phyloP scores from a whole-genome alignment of 768 basidiomycete genomes.

The Collybiopsis luxurians region DNA sequence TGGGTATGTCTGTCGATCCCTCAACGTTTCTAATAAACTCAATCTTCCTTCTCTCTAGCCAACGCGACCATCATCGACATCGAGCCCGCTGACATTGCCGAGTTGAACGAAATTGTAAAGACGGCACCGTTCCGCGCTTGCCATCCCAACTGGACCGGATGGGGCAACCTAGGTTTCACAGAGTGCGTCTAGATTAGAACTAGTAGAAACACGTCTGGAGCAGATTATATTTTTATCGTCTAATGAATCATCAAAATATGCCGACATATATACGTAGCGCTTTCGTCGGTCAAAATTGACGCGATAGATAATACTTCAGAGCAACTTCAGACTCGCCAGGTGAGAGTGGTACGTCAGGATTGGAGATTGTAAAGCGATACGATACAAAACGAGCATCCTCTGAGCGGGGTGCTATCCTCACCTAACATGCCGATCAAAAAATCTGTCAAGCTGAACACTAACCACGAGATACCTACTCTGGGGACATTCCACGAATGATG shows the following conservation, averaged over 20 bases:
- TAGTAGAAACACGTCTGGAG: too few relatives aligned
- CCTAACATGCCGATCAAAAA: constrained; percentile 45
- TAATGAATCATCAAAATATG: too few relatives aligned
- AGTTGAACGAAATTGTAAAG: constrained; percentile 60
- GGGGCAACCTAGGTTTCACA: constrained; percentile 54
- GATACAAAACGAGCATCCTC: too few relatives aligned
- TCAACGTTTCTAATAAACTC: not conserved
- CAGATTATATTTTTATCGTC: too few relatives aligned
- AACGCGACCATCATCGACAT: constrained; percentile 65
- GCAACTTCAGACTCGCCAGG: too few relatives aligned
- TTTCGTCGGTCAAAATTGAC: too few relatives aligned
- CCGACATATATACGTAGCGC: too few relatives aligned
- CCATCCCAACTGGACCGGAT: constrained; percentile 62
- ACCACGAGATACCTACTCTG: constrained; percentile 74
- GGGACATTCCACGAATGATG: constrained; percentile 51
- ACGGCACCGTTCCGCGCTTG: constrained; percentile 63
- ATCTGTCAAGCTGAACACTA: constrained; percentile 68
- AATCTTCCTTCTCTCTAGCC: constrained; percentile 26
- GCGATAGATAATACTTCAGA: too few relatives aligned
- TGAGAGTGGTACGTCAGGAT: too few relatives aligned
- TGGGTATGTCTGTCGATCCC: constrained; percentile 29
- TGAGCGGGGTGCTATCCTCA: too few relatives aligned
- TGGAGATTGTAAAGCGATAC: too few relatives aligned
- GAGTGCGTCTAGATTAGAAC: constrained; percentile 20
- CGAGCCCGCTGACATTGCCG: constrained; percentile 54